These are phyloP conservation scores for Ophiostoma fasciatum DNA, from an alignment of 2,329 filamentous ascomycete genomes.

Conservation along the genomic window DNA sequence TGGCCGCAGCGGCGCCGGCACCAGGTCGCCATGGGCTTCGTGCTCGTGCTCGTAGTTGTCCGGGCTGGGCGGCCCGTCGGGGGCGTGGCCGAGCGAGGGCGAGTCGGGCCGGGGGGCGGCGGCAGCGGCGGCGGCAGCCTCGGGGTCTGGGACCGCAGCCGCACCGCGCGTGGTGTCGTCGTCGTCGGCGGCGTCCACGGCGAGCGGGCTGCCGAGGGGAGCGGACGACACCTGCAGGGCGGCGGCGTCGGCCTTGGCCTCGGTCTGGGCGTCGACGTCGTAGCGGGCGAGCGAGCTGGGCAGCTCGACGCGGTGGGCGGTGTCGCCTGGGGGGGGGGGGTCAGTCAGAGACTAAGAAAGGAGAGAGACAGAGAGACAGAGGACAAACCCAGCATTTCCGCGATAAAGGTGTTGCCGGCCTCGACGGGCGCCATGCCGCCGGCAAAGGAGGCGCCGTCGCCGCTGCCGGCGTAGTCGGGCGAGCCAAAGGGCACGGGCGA, in stretches of 20 bases:
- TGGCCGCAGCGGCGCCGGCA: no score
- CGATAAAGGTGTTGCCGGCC: constrained; percentile 28
- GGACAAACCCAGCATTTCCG: constrained; percentile 29
- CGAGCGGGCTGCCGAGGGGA: no score
- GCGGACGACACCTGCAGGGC: constrained; percentile 16
- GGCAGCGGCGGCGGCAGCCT: constrained; percentile 6
- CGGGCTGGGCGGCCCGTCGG: not conserved
- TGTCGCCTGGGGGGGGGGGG: constrained; percentile 20
- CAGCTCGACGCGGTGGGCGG: constrained; percentile 29
- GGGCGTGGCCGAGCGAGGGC: constrained; percentile 7
- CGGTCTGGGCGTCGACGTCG: constrained; percentile 19
- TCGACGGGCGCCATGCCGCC: constrained; percentile 17
- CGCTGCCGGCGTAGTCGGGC: not conserved
- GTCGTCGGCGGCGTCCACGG: no score
- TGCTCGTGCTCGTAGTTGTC: no score
- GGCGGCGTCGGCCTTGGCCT: constrained; percentile 7
- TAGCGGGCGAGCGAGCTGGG: constrained; percentile 31
- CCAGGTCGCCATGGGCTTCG: no score
- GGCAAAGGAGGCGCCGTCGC: not conserved
- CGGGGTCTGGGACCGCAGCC: constrained; percentile 17
- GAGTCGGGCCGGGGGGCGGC: constrained; percentile 8
- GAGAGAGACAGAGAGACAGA: not conserved
- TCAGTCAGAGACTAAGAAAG: not conserved
- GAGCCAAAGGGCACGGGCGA: no score
- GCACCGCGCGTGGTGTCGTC: constrained; percentile 14